Evolutionary conservation across 176 grass and related monocot species (phyloP).

Genomic region (Aegilops tauschii): DNA sequence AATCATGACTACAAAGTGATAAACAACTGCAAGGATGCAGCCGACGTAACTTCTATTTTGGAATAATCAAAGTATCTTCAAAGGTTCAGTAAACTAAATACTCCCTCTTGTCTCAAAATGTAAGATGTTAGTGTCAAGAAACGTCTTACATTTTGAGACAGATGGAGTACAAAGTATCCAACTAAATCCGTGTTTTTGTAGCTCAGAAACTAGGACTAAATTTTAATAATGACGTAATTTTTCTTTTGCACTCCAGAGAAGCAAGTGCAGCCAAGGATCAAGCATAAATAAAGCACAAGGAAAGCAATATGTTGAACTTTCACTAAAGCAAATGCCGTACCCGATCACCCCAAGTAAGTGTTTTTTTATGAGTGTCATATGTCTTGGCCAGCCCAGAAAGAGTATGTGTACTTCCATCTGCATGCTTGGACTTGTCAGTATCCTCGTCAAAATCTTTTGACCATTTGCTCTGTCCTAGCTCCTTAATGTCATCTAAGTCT

Average conservation of each 20-base stretch:
- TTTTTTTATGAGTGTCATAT: constrained; percentile 57
- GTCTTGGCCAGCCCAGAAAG: constrained; percentile 64
- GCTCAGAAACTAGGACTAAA: constrained; percentile 2
- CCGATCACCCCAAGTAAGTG: constrained; percentile 89
- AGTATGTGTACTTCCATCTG: constrained; percentile 40
- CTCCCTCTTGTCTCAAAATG: too few relatives aligned
- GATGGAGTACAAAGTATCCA: background rate
- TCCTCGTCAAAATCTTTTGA: constrained; percentile 89
- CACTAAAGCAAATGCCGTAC: constrained; percentile 45
- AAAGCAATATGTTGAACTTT: background rate
- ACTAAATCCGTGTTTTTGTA: constrained; percentile 4
- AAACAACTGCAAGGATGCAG: background rate
- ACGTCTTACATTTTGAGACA: too few relatives aligned
- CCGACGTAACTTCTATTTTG: background rate
- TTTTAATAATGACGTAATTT: constrained; percentile 20
- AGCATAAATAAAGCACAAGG: constrained; percentile 7
- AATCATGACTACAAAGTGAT: background rate
- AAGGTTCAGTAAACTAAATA: background rate
- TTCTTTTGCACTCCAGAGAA: constrained; percentile 8
- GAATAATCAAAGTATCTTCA: constrained; percentile 3
- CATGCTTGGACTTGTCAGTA: constrained; percentile 38
- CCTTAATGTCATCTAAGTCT: constrained; percentile 53
- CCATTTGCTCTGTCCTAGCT: constrained; percentile 88
- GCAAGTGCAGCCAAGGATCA: background rate
- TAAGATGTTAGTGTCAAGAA: too few relatives aligned